phyloP scores from a whole-genome alignment of 257 asterid species.

The Cinchona pubescens region DNA sequence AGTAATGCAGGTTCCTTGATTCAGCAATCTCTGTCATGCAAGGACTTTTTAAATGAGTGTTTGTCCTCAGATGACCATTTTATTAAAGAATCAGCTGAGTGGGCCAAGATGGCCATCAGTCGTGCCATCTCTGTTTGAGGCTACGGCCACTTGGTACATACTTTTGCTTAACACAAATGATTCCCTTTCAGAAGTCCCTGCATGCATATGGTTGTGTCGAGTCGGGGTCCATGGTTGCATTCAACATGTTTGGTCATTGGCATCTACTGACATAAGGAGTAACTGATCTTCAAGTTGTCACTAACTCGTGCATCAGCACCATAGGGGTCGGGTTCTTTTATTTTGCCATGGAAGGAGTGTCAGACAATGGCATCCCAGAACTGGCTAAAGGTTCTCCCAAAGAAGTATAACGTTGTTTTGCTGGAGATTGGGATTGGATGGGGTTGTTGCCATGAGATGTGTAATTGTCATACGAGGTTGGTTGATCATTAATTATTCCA shows the following conservation, averaged over 20 bases:
- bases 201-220: constrained; percentile 84
- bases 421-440: constrained; percentile 19
- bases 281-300: constrained; percentile 51
- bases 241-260: constrained; percentile 55
- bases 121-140: constrained; percentile 88
- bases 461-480: constrained; percentile 24
- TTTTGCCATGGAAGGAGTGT: constrained; percentile 27
- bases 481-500: constrained; percentile 21
- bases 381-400: constrained; percentile 23
- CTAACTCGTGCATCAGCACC: constrained; percentile 75
- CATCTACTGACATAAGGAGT: constrained; percentile 55
- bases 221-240: constrained; percentile 61
- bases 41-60: constrained; percentile 78
- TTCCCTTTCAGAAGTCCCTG: constrained; percentile 46
- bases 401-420: constrained; percentile 12
- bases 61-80: constrained; percentile 83
- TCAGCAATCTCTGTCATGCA: constrained; percentile 78
- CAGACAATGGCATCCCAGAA: constrained; percentile 27
- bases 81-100: constrained; percentile 91
- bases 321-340: constrained; percentile 40
- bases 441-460: constrained; percentile 22
- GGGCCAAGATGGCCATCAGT: constrained; percentile 88
- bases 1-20: constrained; percentile 78
- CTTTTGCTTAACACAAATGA: too few species aligned
- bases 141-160: constrained; percentile 39